Evolutionary conservation across 2,329 filamentous ascomycete genomes (phyloP).

Genomic region (Pezicula carpinea): DNA sequence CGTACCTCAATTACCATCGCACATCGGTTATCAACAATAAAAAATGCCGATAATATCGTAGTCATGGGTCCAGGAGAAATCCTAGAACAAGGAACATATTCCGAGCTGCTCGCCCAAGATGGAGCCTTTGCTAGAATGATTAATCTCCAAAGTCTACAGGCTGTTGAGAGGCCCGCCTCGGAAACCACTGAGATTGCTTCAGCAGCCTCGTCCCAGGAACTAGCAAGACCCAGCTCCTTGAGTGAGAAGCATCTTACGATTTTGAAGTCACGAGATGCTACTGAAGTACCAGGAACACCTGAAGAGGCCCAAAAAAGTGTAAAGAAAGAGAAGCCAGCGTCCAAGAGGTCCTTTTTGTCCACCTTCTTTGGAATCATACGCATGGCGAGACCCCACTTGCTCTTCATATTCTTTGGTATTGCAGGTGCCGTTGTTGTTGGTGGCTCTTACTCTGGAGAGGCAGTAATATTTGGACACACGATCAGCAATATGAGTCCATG

Average conservation of each 20-base stretch:
- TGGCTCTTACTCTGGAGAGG: conserved; percentile 46
- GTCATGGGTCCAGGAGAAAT: conserved; percentile 85
- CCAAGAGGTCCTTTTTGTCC: background rate
- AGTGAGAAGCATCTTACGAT: too few relatives aligned
- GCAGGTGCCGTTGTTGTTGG: conserved; percentile 50
- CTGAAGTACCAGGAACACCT: too few relatives aligned
- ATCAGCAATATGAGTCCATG: conserved; percentile 47
- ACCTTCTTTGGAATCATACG: background rate
- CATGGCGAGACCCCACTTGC: background rate
- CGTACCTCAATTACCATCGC: conserved; percentile 96
- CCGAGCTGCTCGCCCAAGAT: conserved; percentile 64
- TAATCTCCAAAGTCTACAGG: background rate
- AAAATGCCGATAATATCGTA: conserved; percentile 90
- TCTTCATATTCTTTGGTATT: conserved; percentile 32
- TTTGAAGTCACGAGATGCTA: too few relatives aligned
- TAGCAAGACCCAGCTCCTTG: background rate
- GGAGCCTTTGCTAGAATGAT: conserved; percentile 48
- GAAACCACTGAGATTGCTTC: background rate
- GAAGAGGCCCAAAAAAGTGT: too few relatives aligned
- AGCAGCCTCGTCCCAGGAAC: background rate
- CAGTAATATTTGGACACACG: conserved; percentile 50
- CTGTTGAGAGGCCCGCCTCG: background rate
- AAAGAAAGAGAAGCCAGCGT: too few relatives aligned
- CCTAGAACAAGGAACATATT: conserved; percentile 86
- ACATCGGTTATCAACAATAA: conserved; percentile 91